A percentile compares a stretch with the other conserved stretches of the same genome.
phyloP scores from a whole-genome alignment of 2,329 filamentous ascomycete species.

The Nigrospora osmanthi region DNA sequence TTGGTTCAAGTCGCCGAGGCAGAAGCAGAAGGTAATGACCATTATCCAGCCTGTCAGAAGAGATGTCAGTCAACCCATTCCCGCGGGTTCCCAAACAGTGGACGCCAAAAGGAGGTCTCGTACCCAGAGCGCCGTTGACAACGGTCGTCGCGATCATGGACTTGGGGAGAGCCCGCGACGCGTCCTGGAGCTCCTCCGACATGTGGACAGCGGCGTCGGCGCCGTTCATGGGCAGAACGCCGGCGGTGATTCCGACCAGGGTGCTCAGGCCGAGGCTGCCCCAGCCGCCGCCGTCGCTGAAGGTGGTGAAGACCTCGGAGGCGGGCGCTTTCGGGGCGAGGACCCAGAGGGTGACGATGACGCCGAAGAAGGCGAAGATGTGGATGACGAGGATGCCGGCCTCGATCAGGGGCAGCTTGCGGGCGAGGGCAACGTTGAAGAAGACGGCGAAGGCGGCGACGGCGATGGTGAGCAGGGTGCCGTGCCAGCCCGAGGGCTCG shows the following conservation, averaged over 20 bases:
- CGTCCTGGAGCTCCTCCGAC: conserved; percentile 30
- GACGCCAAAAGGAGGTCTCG: background rate
- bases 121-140: conserved; percentile 9
- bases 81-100: too few relatives aligned
- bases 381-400: conserved; percentile 33
- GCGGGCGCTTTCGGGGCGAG: conserved; percentile 21
- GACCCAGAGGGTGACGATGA: conserved; percentile 28
- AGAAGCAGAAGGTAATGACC: conserved; percentile 13
- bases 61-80: too few relatives aligned
- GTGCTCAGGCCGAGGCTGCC: conserved; percentile 33
- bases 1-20: conserved; percentile 8
- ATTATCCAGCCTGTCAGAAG: conserved; percentile 7
- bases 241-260: conserved; percentile 35
- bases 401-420: conserved; percentile 31
- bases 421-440: conserved; percentile 32
- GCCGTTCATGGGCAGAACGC: conserved; percentile 27
- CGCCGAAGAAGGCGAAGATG: conserved; percentile 32
- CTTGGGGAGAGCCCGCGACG: conserved; percentile 23
- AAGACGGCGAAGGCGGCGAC: conserved; percentile 28
- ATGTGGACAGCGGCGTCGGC: conserved; percentile 26
- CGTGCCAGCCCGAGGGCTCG: conserved; percentile 18
- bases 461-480: conserved; percentile 31
- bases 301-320: conserved; percentile 37
- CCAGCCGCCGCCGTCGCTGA: conserved; percentile 41
- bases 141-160: conserved; percentile 23